Conservation (phyloP, 2,329 filamentous ascomycete genomes). For the Colletotrichum spinosum region DNA sequence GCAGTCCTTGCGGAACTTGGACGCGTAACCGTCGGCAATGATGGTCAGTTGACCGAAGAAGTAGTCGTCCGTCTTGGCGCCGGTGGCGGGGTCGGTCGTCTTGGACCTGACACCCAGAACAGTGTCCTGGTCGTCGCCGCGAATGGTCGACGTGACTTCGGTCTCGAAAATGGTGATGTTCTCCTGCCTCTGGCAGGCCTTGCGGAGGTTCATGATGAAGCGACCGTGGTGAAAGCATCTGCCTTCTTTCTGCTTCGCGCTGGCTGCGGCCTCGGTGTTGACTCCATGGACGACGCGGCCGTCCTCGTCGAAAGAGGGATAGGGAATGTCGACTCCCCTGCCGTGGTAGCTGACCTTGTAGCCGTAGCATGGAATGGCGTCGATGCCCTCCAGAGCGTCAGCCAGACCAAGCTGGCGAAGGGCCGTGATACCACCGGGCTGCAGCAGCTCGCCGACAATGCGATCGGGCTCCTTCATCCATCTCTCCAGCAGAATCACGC, state of each 20-base stretch:
- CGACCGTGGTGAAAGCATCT: constrained; percentile 92
- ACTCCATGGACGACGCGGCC: constrained; percentile 44
- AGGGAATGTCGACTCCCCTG: constrained; percentile 79
- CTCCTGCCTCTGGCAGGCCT: constrained; percentile 77
- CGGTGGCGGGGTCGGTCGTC: constrained; percentile 69
- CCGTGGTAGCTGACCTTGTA: constrained; percentile 90
- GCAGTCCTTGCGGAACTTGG: constrained; percentile 88
- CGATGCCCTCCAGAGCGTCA: constrained; percentile 89
- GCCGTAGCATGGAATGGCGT: constrained; percentile 83
- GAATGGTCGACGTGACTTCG: constrained; percentile 81
- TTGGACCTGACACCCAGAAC: constrained; percentile 85
- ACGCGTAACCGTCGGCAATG: constrained; percentile 91
- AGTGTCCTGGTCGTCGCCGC: constrained; percentile 74
- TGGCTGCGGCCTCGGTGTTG: constrained; percentile 30
- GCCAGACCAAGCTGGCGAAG: constrained; percentile 83
- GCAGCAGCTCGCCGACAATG: constrained; percentile 94
- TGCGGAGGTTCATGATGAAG: constrained; percentile 86
- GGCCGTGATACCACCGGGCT: constrained; percentile 89
- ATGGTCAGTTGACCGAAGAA: constrained; percentile 93
- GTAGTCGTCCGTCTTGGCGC: constrained; percentile 72
- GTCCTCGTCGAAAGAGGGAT: constrained; percentile 72
- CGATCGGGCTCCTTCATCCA: constrained; percentile 93
- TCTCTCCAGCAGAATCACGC: constrained; percentile 88
- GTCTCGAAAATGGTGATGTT: constrained; percentile 95
- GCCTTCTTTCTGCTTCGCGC: constrained; percentile 66